A percentile compares a stretch with the other conserved stretches of the same genome.
phyloP scores from a whole-genome alignment of 176 grass and related monocot genomes.

The Rhynchospora breviuscula region DNA sequence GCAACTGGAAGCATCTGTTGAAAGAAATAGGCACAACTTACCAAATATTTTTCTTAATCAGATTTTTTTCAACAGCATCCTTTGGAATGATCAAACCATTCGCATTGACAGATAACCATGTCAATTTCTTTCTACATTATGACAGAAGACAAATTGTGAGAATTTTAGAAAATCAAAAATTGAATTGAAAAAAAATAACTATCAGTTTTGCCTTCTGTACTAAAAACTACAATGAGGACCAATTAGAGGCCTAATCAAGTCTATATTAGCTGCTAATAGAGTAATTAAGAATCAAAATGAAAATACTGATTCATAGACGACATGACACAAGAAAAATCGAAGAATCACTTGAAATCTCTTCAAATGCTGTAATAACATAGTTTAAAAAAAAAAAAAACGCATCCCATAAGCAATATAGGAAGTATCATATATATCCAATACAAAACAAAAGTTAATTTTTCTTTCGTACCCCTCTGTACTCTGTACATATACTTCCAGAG shows the following conservation, averaged over 20 bases:
- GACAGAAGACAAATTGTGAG: not conserved
- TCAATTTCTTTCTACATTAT: slow-evolving; percentile 57
- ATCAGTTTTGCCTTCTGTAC: not conserved
- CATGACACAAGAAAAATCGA: not conserved
- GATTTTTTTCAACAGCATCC: slow-evolving; percentile 52
- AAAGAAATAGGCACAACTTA: slow-evolving; percentile 28
- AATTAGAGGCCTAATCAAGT: not conserved
- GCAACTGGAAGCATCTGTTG: not conserved
- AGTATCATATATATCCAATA: not conserved
- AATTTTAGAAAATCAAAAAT: not conserved
- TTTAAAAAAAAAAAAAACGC: not conserved
- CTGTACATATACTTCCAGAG: not conserved
- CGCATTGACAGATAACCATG: slow-evolving; percentile 84
- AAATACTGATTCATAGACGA: not conserved
- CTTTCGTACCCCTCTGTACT: not conserved
- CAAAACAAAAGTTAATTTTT: not conserved
- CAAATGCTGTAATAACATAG: not conserved
- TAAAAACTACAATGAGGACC: not conserved
- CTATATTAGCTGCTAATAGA: not conserved
- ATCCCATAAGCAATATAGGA: not conserved
- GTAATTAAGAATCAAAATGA: not conserved
- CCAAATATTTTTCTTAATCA: slow-evolving; percentile 69
- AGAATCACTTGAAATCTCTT: not conserved
- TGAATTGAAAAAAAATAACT: not conserved
- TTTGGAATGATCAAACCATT: slow-evolving; percentile 64